Percentiles rank a stretch among this genome's conserved stretches.
phyloP scores from a whole-genome alignment of 106 monocot species.

The Alisma plantagoaquatica region DNA sequence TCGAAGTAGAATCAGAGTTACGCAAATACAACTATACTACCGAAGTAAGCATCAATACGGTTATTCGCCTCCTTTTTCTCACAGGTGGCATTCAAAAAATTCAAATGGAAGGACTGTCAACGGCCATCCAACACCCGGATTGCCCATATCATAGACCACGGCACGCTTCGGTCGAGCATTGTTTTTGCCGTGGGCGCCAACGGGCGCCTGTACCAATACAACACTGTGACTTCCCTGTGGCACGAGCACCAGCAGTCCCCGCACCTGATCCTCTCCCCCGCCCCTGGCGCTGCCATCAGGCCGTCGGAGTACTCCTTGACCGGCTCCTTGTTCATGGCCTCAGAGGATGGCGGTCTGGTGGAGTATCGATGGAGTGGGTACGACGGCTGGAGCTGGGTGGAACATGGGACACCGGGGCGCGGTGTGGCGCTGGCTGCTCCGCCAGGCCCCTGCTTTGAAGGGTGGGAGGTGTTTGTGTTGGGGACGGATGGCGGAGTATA shows the following conservation, averaged over 20 bases:
- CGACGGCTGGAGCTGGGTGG: constrained; percentile 89
- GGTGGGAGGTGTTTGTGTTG: constrained; percentile 47
- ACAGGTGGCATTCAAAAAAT: constrained; percentile 61
- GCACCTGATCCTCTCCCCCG: constrained; percentile 54
- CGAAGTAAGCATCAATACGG: not conserved
- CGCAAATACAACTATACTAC: not conserved
- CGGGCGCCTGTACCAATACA: constrained; percentile 80
- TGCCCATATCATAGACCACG: constrained; percentile 79
- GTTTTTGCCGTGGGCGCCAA: constrained; percentile 57
- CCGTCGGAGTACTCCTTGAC: constrained; percentile 33
- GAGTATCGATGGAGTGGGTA: constrained; percentile 65
- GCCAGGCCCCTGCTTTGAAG: constrained; percentile 59
- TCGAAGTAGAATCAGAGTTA: too few species aligned
- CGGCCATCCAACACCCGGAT: constrained; percentile 53
- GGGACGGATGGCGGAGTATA: constrained; percentile 77
- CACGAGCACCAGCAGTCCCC: constrained; percentile 82
- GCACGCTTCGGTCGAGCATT: constrained; percentile 54
- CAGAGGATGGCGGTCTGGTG: constrained; percentile 55
- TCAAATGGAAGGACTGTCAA: constrained; percentile 87
- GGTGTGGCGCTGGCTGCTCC: constrained; percentile 42
- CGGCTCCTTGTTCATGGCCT: constrained; percentile 78
- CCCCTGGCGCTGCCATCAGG: constrained; percentile 66
- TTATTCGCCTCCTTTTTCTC: not conserved
- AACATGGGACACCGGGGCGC: constrained; percentile 66
- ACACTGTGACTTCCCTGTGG: constrained; percentile 74